Evolutionary conservation across 179 eudicot species (phyloP).

Genomic region (Spinacia oleracea): DNA sequence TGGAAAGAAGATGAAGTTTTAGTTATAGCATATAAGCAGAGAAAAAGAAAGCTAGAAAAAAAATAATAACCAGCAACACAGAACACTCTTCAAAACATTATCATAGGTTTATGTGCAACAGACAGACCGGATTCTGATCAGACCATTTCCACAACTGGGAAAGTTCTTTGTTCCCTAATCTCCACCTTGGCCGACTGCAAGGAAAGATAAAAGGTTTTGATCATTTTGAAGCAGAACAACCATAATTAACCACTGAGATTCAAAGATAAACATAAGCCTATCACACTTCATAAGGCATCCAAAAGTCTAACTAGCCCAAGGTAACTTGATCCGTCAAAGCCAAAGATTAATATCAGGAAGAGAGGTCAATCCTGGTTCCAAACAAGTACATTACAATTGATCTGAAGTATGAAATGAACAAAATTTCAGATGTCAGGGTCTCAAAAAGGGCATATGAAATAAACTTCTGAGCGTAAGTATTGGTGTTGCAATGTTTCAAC

Average conservation of each 20-base stretch:
- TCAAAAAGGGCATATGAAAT: not conserved
- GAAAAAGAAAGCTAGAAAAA: slow-evolving; percentile 6
- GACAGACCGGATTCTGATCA: slow-evolving; percentile 81
- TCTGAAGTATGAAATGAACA: not conserved
- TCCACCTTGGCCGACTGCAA: slow-evolving; percentile 88
- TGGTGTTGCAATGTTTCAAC: not conserved
- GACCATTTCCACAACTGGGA: slow-evolving; percentile 99
- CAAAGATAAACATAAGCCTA: not conserved
- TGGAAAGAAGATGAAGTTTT: slow-evolving; percentile 33
- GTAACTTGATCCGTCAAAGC: not conserved
- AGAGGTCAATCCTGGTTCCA: not conserved
- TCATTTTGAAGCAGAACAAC: slow-evolving; percentile 2
- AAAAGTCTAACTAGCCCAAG: not conserved
- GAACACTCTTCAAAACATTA: not conserved
- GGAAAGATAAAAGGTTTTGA: slow-evolving; percentile 3
- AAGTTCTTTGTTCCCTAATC: slow-evolving; percentile 94
- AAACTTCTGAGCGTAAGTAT: not conserved
- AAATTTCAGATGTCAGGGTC: not conserved
- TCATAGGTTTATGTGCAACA: not conserved
- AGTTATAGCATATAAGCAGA: slow-evolving; percentile 2
- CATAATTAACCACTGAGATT: not conserved
- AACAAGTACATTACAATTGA: not conserved
- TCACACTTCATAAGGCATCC: not conserved
- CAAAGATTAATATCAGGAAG: not conserved
- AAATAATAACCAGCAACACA: not conserved